Evolutionary conservation across 2,329 filamentous ascomycete genomes (phyloP).

Genomic region (Sclerotinia borealis): DNA sequence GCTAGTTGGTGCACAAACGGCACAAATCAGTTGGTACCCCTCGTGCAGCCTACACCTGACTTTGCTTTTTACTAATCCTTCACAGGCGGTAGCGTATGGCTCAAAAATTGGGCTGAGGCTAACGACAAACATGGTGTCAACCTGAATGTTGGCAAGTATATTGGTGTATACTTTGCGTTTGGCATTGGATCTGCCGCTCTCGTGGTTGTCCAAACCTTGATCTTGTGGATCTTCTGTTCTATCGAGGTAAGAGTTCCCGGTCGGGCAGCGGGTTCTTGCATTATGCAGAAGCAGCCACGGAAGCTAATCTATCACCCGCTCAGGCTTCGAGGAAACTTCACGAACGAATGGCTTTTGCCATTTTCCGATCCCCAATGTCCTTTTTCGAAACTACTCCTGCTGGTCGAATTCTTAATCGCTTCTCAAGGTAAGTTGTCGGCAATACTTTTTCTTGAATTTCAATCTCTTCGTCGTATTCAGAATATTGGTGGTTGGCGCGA

Average conservation of each 20-base stretch:
- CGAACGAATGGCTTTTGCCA: constrained; percentile 93
- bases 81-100: constrained; percentile 76
- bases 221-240: constrained; percentile 98
- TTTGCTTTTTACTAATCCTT: constrained; percentile 11
- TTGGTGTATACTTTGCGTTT: constrained; percentile 93
- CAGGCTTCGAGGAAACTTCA: constrained; percentile 92
- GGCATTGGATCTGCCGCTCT: constrained; percentile 80
- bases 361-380: constrained; percentile 96
- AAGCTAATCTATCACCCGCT: constrained; percentile 20
- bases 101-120: constrained; percentile 83
- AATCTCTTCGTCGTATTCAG: neutral
- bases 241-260: constrained; percentile 65
- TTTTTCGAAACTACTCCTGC: constrained; percentile 82
- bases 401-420: constrained; percentile 93
- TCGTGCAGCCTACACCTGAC: neutral
- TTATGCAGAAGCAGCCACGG: constrained; percentile 16
- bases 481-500: neutral
- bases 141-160: constrained; percentile 75
- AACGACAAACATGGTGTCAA: constrained; percentile 67
- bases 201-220: constrained; percentile 85
- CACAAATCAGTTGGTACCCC: constrained; percentile 60
- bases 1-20: constrained; percentile 73
- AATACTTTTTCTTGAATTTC: neutral
- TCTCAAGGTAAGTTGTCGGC: constrained; percentile 64
- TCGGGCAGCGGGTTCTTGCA: constrained; percentile 16